These are phyloP conservation scores for Artemisia tridentata DNA, from an alignment of 129 eudicot genomes.

Conservation along the genomic window DNA sequence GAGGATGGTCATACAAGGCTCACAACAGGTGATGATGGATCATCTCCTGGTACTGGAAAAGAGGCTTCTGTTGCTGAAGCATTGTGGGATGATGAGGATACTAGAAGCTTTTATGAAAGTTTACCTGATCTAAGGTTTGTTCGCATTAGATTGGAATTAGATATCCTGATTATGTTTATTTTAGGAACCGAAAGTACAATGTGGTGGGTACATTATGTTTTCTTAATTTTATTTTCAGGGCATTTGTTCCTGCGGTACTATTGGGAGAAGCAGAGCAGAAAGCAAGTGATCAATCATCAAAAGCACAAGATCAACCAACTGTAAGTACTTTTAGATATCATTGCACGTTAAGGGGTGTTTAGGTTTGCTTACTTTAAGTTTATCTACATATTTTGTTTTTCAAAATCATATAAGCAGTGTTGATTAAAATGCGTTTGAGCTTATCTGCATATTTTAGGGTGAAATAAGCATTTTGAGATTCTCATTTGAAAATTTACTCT, in stretches of 20 bases:
- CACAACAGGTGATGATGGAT: conserved; percentile 69
- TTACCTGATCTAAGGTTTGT: conserved; percentile 91
- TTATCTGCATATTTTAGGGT: too few relatives aligned
- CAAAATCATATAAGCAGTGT: too few relatives aligned
- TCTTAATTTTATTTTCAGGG: conserved; percentile 45
- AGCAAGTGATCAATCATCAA: conserved; percentile 69
- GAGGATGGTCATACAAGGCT: conserved; percentile 97
- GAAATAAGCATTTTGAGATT: background rate
- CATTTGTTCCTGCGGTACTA: conserved; percentile 95
- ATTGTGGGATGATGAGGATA: conserved; percentile 97
- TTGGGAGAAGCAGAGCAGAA: conserved; percentile 87
- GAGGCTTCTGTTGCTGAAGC: conserved; percentile 77
- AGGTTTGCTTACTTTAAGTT: too few relatives aligned
- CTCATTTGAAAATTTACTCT: background rate
- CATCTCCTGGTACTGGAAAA: conserved; percentile 71
- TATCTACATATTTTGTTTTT: too few relatives aligned
- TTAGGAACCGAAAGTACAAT: background rate
- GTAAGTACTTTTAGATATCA: conserved; percentile 40
- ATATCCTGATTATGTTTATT: conserved; percentile 6
- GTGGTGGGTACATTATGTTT: conserved; percentile 7
- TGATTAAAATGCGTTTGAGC: too few relatives aligned
- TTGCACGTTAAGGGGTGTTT: too few relatives aligned
- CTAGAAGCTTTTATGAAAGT: conserved; percentile 84
- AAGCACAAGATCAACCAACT: conserved; percentile 59
- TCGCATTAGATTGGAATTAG: conserved; percentile 5